Conservation (phyloP, 2,329 filamentous ascomycete species). For the Nemania diffusa region DNA sequence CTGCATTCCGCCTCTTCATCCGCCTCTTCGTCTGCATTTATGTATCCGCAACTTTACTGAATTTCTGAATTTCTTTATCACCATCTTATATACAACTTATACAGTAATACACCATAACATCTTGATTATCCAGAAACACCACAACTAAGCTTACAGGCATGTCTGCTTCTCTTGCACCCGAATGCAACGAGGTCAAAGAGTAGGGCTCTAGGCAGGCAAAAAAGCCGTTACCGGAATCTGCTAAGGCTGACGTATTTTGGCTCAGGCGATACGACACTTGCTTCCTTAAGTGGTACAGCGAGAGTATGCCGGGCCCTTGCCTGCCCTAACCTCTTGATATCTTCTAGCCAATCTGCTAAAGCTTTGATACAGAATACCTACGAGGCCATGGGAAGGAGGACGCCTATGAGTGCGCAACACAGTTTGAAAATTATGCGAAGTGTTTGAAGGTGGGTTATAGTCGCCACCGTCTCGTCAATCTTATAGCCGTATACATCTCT, state of each 20-base stretch:
- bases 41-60: neutral
- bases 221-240: neutral
- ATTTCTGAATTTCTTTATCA: neutral
- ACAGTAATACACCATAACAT: neutral
- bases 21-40: neutral
- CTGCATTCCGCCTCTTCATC: neutral
- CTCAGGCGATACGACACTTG: slow-evolving; percentile 91
- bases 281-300: slow-evolving; percentile 99
- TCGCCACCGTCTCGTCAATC: neutral
- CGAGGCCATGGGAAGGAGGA: slow-evolving; percentile 83
- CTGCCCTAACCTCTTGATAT: slow-evolving; percentile 11
- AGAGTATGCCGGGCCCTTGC: slow-evolving; percentile 74
- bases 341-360: slow-evolving; percentile 12
- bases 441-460: slow-evolving; percentile 78
- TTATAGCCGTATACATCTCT: slow-evolving; percentile 17
- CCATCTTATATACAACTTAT: neutral
- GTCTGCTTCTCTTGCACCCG: slow-evolving; percentile 93
- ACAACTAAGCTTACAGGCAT: slow-evolving; percentile 58
- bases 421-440: slow-evolving; percentile 89
- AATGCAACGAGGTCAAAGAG: slow-evolving; percentile 98
- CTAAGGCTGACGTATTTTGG: slow-evolving; percentile 24
- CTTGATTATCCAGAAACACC: neutral
- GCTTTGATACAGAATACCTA: slow-evolving; percentile 76
- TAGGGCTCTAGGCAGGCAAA: slow-evolving; percentile 58
- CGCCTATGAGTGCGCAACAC: slow-evolving; percentile 78